Conservation (phyloP, 2,329 filamentous ascomycete species). For the Alternaria sp. region DNA sequence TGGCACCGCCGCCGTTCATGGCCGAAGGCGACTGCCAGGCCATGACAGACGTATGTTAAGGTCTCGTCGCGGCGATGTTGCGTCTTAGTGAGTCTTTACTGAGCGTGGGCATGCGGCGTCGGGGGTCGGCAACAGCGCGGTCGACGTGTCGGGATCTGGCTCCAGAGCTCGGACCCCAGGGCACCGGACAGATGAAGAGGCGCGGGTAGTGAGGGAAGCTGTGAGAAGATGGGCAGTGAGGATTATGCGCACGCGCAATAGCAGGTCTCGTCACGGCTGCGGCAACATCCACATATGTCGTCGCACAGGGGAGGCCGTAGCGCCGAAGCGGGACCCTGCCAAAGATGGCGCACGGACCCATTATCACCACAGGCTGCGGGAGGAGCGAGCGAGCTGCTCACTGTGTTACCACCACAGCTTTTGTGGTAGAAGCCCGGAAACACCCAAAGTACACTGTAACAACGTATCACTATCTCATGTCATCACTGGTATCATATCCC, state of each 20-base stretch:
- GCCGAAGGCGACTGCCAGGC: conserved; percentile 75
- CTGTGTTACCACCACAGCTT: not conserved
- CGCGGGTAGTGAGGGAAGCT: not conserved
- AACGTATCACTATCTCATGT: too few relatives aligned
- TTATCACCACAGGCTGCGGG: conserved; percentile 10
- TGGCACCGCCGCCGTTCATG: conserved; percentile 65
- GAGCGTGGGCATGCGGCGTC: conserved; percentile 42
- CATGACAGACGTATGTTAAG: conserved; percentile 58
- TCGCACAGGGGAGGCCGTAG: conserved; percentile 21
- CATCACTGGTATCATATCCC: not conserved
- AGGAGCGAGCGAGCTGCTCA: conserved; percentile 2
- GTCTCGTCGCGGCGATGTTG: conserved; percentile 33
- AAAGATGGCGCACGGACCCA: conserved; percentile 9
- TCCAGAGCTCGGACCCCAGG: conserved; percentile 32
- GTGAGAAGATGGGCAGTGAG: conserved; percentile 5
- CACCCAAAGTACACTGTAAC: not conserved
- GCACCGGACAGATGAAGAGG: conserved; percentile 15
- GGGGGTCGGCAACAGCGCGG: conserved; percentile 34
- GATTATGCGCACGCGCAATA: conserved; percentile 10
- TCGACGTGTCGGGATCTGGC: conserved; percentile 31
- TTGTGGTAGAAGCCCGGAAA: not conserved
- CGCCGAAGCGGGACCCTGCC: conserved; percentile 21
- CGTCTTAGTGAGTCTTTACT: conserved; percentile 31
- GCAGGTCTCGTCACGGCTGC: conserved; percentile 12
- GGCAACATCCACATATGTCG: conserved; percentile 15